Evolutionary conservation across 305 asterid species (phyloP).

Genomic region (Solanum hybrid): DNA sequence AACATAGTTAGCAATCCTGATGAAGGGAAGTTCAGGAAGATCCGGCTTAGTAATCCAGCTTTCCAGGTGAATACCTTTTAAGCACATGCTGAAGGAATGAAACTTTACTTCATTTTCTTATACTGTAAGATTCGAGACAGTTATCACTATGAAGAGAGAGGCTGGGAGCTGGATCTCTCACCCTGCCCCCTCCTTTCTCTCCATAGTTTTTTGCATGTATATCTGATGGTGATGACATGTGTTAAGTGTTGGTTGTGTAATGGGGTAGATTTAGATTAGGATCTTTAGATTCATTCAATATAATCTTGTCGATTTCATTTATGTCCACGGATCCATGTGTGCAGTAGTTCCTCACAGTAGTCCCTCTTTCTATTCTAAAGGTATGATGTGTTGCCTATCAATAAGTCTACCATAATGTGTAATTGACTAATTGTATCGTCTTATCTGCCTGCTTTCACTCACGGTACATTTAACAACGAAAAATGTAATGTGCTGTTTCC

Average conservation of each 20-base stretch:
- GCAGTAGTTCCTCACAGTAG: background rate
- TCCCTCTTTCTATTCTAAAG: background rate
- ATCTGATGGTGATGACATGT: background rate
- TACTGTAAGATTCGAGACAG: background rate
- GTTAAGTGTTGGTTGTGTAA: background rate
- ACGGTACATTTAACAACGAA: background rate
- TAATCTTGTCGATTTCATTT: background rate
- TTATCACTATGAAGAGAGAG: background rate
- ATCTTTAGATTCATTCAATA: background rate
- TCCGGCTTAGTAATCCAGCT: constrained; percentile 57
- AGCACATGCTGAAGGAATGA: background rate
- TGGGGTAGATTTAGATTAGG: background rate
- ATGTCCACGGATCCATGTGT: background rate
- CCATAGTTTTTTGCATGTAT: background rate
- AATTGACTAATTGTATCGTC: background rate
- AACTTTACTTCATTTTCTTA: background rate
- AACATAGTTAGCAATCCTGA: constrained; percentile 47
- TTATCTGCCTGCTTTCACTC: background rate
- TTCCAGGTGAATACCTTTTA: constrained; percentile 44
- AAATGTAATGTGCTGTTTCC: background rate
- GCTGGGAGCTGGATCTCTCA: background rate
- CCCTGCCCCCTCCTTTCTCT: background rate
- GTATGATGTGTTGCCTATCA: background rate
- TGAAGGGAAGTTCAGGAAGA: constrained; percentile 64
- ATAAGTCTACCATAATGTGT: background rate